Percentiles rank a stretch among this genome's conserved stretches.
Evolutionary conservation across 108 stramenopile species (phyloP).

Genomic region (Epipyxis sp.): DNA sequence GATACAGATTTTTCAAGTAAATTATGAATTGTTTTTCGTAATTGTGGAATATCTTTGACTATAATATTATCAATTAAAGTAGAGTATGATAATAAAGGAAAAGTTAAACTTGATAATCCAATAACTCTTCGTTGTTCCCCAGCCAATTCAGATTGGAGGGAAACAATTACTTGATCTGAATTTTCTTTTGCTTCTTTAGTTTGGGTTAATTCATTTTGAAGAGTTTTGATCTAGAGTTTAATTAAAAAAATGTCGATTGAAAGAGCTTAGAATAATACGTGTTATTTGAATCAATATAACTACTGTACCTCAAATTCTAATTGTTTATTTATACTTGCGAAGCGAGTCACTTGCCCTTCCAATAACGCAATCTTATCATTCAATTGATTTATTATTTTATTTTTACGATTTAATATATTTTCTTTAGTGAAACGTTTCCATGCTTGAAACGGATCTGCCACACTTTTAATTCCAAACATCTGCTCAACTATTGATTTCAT

Average conservation of each 20-base stretch:
- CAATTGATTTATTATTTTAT: not conserved
- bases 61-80: not conserved
- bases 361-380: not conserved
- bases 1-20: not conserved
- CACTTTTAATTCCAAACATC: not conserved
- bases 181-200: not conserved
- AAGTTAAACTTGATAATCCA: not conserved
- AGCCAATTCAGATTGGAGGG: not conserved
- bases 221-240: not conserved
- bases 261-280: too few relatives aligned
- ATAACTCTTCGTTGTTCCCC: not conserved
- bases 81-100: not conserved
- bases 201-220: not conserved
- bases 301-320: too few relatives aligned
- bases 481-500: not conserved
- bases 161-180: not conserved
- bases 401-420: slow-evolving; percentile 1
- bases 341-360: too few relatives aligned
- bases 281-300: too few relatives aligned
- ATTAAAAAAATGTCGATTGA: too few relatives aligned
- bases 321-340: too few relatives aligned
- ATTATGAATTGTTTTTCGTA: not conserved
- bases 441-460: not conserved
- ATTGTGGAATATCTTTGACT: not conserved
- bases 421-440: not conserved